Base-by-base conservation (phyloP, 1,139 yeast genomes). In the Kurtzmaniella quercitrusa region DNA sequence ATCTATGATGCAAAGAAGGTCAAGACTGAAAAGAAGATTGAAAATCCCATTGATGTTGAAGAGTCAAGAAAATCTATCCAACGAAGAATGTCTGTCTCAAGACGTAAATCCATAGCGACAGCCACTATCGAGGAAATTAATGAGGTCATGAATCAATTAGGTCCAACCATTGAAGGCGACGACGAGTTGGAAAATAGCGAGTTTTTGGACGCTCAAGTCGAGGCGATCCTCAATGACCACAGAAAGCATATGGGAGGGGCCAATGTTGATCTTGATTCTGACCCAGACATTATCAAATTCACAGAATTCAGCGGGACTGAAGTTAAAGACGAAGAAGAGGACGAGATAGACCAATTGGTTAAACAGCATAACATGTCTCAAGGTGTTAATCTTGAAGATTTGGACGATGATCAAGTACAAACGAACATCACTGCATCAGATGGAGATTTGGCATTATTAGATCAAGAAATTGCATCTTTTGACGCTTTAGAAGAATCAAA, bases 61-160 rank as follows among this genome's bases (percentile, higher is more conserved):
- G 46, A 40, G 8, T 36, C 39, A 4, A 38, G 43, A 23, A 37
- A 26, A 14, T 26, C 19, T 9, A 39, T 40, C 19, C 43, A 40
- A 39, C 50, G 75, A 50, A 55, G 70, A 39, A 54, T 68, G 38
- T 66, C 74, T 2, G 61, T 59, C 42, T 68, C 73, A 1, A 54
- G 76, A 43, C 57, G 72, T 39, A 68, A 68, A 47, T 68, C 75
- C 14, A 51, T 66, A 36, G 74, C 74, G 6, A 54, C 66, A 36
- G 68, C 70, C 2, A 64, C 74, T 8, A 62, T 60, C 44, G 76
- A 70, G 41, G 77, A 71, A 53, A 63, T 71, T 33, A 61, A 56
- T 43, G 69, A 68, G 36, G 60, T 71, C 15, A 53, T 71, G 36
- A 57, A 60, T 35, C 76, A 69, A 46, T 55, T 71, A 35, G 73